A percentile compares a stretch with the other conserved stretches of the same genome.
phyloP scores from a whole-genome alignment of 768 basidiomycete species.

The Porpolomopsis calyptriformis region DNA sequence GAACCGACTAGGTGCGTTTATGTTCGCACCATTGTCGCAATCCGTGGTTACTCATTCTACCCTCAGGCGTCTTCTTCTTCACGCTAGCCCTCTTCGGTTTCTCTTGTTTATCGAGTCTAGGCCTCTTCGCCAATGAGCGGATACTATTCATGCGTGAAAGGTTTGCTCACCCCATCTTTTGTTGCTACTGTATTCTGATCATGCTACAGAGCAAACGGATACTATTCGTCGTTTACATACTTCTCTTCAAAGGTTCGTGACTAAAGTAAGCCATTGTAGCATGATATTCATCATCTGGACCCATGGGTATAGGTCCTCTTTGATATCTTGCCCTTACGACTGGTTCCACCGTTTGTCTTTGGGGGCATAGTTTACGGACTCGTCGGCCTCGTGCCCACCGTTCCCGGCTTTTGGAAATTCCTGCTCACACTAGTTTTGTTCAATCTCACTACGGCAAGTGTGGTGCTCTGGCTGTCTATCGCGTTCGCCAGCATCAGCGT shows the following conservation, averaged over 20 bases:
- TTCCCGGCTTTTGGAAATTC: conserved; percentile 95
- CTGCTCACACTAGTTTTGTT: conserved; percentile 91
- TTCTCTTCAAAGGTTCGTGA: conserved; percentile 75
- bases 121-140: conserved; percentile 89
- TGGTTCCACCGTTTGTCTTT: conserved; percentile 91
- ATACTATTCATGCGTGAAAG: conserved; percentile 98
- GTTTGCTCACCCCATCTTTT: conserved; percentile 28
- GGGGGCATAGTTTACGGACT: conserved; percentile 93
- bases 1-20: conserved; percentile 66
- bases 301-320: conserved; percentile 61
- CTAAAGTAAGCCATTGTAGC: neutral
- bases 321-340: conserved; percentile 87
- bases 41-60: neutral
- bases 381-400: conserved; percentile 87
- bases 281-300: neutral
- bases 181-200: neutral
- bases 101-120: conserved; percentile 88
- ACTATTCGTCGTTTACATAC: conserved; percentile 95
- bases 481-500: conserved; percentile 79
- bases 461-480: conserved; percentile 84
- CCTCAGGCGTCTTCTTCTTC: conserved; percentile 87
- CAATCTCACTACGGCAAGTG: conserved; percentile 91
- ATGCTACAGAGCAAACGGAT: conserved; percentile 74
- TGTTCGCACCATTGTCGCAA: neutral
- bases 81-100: conserved; percentile 94